Percentiles rank a stretch among this genome's conserved stretches.
These are phyloP conservation scores for Podila horticola DNA, from an alignment of 192 early-diverging fungal species.

Conservation along the genomic window DNA sequence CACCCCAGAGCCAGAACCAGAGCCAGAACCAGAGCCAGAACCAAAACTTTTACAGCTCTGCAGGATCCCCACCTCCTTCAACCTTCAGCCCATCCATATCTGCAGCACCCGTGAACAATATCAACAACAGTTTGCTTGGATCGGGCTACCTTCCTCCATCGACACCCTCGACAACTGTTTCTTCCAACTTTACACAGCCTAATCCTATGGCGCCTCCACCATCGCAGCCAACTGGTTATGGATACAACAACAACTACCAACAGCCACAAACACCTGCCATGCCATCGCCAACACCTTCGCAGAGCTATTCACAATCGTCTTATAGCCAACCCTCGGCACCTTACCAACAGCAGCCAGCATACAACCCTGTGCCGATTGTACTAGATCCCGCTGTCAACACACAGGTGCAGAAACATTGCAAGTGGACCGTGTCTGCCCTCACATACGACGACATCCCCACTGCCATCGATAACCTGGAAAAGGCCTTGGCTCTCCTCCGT, in stretches of 20 bases:
- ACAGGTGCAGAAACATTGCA: slow-evolving; percentile 86
- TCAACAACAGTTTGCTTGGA: background rate
- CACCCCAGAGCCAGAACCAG: slow-evolving; percentile 2
- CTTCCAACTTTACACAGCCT: background rate
- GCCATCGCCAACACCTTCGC: slow-evolving; percentile 7
- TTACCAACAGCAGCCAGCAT: slow-evolving; percentile 6
- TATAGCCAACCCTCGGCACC: slow-evolving; percentile 41
- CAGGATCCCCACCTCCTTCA: slow-evolving; percentile 27
- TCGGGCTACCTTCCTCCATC: background rate
- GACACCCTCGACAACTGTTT: slow-evolving; percentile 2
- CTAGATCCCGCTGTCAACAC: slow-evolving; percentile 67
- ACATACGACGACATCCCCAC: slow-evolving; percentile 94
- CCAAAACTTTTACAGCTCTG: slow-evolving; percentile 19
- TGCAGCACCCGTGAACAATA: background rate
- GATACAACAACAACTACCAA: background rate
- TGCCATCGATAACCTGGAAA: slow-evolving; percentile 80
- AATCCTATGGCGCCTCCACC: slow-evolving; percentile 7
- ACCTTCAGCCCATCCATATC: slow-evolving; percentile 2
- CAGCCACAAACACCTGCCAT: slow-evolving; percentile 14
- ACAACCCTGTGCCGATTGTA: slow-evolving; percentile 15
- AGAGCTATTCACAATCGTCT: slow-evolving; percentile 11
- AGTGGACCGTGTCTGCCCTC: slow-evolving; percentile 93
- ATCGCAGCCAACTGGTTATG: background rate
- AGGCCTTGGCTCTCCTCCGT: slow-evolving; percentile 66
- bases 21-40: slow-evolving; percentile 13